A percentile compares a stretch with the other conserved stretches of the same genome.
phyloP scores from a whole-genome alignment of 2,329 filamentous ascomycete genomes.

The Neoascochyta sp. region DNA sequence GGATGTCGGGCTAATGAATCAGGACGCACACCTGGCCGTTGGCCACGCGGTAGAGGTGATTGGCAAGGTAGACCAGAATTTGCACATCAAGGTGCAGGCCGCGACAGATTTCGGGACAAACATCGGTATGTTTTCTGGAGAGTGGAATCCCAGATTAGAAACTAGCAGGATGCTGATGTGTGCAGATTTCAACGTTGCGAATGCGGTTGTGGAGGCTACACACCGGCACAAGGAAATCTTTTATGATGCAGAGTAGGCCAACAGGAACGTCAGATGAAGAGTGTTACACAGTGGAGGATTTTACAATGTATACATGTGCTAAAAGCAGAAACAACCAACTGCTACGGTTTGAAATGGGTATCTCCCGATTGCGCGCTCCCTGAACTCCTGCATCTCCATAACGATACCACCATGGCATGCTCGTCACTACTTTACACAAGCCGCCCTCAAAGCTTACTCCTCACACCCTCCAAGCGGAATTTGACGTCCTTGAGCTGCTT shows the following conservation, averaged over 20 bases:
- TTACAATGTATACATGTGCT: too few relatives aligned
- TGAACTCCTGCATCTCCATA: too few relatives aligned
- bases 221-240: slow-evolving; percentile 81
- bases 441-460: slow-evolving; percentile 75
- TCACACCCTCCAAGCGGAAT: slow-evolving; percentile 85
- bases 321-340: too few relatives aligned
- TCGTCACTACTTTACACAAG: too few relatives aligned
- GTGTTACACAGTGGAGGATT: too few relatives aligned
- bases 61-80: slow-evolving; percentile 72
- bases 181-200: slow-evolving; percentile 70
- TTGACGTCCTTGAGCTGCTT: slow-evolving; percentile 96
- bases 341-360: too few relatives aligned
- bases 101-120: slow-evolving; percentile 65
- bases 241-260: slow-evolving; percentile 53
- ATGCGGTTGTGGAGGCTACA: slow-evolving; percentile 79
- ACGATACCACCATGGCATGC: too few relatives aligned
- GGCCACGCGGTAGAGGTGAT: slow-evolving; percentile 73
- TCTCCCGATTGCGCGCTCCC: too few relatives aligned
- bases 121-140: slow-evolving; percentile 61
- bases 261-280: too few relatives aligned
- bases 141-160: too few relatives aligned
- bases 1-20: too few relatives aligned
- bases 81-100: slow-evolving; percentile 66
- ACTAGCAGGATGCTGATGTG: background rate
- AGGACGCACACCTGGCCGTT: slow-evolving; percentile 68